Base-by-base conservation (phyloP, 2,329 filamentous ascomycete species). In the Phialophora chinensis region DNA sequence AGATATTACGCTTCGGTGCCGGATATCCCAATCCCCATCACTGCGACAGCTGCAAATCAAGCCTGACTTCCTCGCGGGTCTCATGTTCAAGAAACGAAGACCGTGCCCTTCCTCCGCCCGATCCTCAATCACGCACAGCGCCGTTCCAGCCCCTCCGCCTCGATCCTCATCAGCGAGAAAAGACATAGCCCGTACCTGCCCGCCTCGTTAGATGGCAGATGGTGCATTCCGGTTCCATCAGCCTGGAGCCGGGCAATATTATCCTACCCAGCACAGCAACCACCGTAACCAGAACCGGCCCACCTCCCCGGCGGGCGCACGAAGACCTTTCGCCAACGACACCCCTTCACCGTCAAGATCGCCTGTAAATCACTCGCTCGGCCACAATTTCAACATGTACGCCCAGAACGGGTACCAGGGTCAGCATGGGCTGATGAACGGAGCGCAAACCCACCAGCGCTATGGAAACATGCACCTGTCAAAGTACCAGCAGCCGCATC, bases 141-240 rank as follows among this genome's bases (percentile, higher is more conserved):
- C 38, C 27, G 57, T 60, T 14, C 53, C 53, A 49, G 52, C 63
- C 58, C 42, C 66, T 63, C 64, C 66, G 42, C 53, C 63, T 57
- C 67, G 53, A 20, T 55, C 38, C 33, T 31, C 33, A 29, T 55
- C 17, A 54, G 31, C 56, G 54, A 49, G 54, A 55, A 29, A 50
- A 47, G 17, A 60, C 25, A 53, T 60, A 17, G 53, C 11, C 14
- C 53, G 27, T 52, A 31, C 60, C 47, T 14, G 56, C 42, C 58
- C 80, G 78, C 79, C 79, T 76, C 79, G 79, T 79, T 83, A 82
- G 79, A 83, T 83, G 81, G 81, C 81, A 81, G 81, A 83, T 83
- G 81, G 81, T 82, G 79, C 80, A 77, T 83, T 82, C 79, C 80
- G 81, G 78, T 83, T 81, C 80, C 81, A 82, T 77, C 81, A 83